Base-by-base conservation (phyloP, 345 rosid species). In the Acer yangbiense region DNA sequence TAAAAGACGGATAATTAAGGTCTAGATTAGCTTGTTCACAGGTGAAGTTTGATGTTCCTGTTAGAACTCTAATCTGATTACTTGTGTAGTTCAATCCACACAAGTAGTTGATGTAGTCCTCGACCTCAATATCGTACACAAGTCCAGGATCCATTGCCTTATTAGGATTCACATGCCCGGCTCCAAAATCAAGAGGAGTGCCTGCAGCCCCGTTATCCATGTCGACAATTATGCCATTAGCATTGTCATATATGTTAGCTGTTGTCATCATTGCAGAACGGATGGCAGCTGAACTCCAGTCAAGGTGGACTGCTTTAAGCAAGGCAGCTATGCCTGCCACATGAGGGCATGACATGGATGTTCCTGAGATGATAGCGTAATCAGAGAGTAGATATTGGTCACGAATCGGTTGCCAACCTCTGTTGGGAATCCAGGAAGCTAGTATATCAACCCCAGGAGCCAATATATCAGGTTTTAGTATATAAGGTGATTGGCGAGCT, bases 271-370 rank as follows among this genome's bases (percentile, higher is more conserved):
- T 60, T 18, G 84, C 87, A 3, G 83, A 84, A 2, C 64, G 64
- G 35, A 84, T 82, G 0, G 85, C 79, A 0, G 87, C 79, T 5
- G 87, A 81, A 20, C 79, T 84, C 87, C 87, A 84, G 4, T 77
- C 64, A 2, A 79, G 85, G 55, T 84, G 69, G 44, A 79, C 35
- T 60, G 81, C 39, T 44, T 73, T 79, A 39, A 84, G 74, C 66
- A 84, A 85, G 39, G 81, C 87, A 60, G 65, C 82, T 7, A 82
- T 62, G 7, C 85, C 85, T 1, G 87, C 57, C 5, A 84, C 81
- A 52, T 84, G 87, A 62, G 87, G 87, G 64, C 83, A 79, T 7
- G 87, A 78, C 87, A 84, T 82, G 7, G 85, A 84, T 12, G 87
- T 84, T 6, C 87, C 87, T 0, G 87, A 82, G 57, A 13, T 27